Evolutionary conservation across 2,329 filamentous ascomycete genomes (phyloP), one percentile per base, ranked within the genome.

Genomic region (Colletotrichum kahawae): DNA sequence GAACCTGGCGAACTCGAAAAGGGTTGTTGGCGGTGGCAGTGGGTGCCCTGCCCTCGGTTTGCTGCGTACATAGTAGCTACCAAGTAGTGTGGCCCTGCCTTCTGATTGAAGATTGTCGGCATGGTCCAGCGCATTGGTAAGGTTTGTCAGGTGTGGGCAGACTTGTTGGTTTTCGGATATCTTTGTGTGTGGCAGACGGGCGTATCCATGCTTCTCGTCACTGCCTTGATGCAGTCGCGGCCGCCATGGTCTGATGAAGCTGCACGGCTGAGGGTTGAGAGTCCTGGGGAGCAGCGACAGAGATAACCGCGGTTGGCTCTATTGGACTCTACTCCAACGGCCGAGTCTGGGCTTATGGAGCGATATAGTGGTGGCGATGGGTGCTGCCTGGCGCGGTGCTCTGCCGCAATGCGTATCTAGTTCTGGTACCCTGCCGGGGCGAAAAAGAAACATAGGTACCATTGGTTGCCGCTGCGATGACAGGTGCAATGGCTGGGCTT

Each of bases 101-200:
- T 74, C 48, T 62, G 71, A 54, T 43, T 67, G 24, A 43, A 60
- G 36, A 14, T 27, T 34, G 67, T 43, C 33, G 51, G 60, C 67
- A 74, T 38, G 60, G 59, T 66, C 71, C 56, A 29, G 33, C 62
- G 38, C 31, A 62, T 67, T 67, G 72, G 72, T 67, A 75, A 67
- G 69, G 56, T 31, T 56, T 36, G 56, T 54, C 27, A 65, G 67
- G 67, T 31, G 29, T 56, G 62, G 56, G 54, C 54, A 60, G 60
- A 59, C 34, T 21, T 24, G 34, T 48, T 48, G 38, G 36, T 71
- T 59, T 33, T 63, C 38, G 56, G 38, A 56, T 57, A 7, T 57
- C 33, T 38, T 57, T 68, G 18, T 56, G 56, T 60, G 65, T 68
- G 27, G 66, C 57, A 70, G 66, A 64, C 43, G 29, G 66, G 57